A percentile compares a stretch with the other conserved stretches of the same genome.
These are phyloP conservation scores for Monosporascus cannonballus DNA, from an alignment of 2,329 filamentous ascomycete genomes.

Conservation along the genomic window DNA sequence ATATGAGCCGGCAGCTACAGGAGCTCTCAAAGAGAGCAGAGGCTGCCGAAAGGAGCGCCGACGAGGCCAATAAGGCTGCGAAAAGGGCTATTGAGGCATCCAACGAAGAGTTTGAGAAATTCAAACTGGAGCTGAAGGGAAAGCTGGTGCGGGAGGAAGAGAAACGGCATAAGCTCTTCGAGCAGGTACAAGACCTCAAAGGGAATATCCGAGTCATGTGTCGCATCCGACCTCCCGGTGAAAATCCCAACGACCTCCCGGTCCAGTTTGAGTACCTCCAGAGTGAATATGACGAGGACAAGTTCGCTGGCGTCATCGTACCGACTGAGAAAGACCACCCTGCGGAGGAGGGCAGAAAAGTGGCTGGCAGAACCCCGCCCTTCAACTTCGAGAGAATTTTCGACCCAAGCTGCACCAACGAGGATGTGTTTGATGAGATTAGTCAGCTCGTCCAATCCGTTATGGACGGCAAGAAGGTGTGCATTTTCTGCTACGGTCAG, in stretches of 20 bases:
- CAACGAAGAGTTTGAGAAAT: slow-evolving; percentile 57
- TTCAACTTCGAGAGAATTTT: slow-evolving; percentile 96
- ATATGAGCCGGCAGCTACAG: slow-evolving; percentile 1
- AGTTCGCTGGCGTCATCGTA: slow-evolving; percentile 80
- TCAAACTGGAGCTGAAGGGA: slow-evolving; percentile 56
- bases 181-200: slow-evolving; percentile 95
- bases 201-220: slow-evolving; percentile 99
- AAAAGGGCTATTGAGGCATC: slow-evolving; percentile 64
- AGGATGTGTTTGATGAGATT: slow-evolving; percentile 90
- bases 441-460: slow-evolving; percentile 95
- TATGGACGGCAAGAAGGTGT: slow-evolving; percentile 95
- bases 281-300: slow-evolving; percentile 58
- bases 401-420: slow-evolving; percentile 67
- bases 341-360: slow-evolving; percentile 53
- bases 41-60: slow-evolving; percentile 8
- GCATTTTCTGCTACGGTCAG: slow-evolving; percentile 97
- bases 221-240: slow-evolving; percentile 73
- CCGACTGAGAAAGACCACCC: slow-evolving; percentile 78
- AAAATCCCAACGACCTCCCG: slow-evolving; percentile 51
- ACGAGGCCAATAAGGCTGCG: slow-evolving; percentile 76
- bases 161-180: slow-evolving; percentile 84
- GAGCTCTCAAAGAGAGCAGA: slow-evolving; percentile 6
- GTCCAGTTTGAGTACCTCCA: slow-evolving; percentile 72
- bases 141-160: slow-evolving; percentile 91
- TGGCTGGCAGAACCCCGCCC: slow-evolving; percentile 71